A percentile compares a stretch with the other conserved stretches of the same genome.
Conservation (phyloP, 768 basidiomycete genomes). For the Mycena belliarum region DNA sequence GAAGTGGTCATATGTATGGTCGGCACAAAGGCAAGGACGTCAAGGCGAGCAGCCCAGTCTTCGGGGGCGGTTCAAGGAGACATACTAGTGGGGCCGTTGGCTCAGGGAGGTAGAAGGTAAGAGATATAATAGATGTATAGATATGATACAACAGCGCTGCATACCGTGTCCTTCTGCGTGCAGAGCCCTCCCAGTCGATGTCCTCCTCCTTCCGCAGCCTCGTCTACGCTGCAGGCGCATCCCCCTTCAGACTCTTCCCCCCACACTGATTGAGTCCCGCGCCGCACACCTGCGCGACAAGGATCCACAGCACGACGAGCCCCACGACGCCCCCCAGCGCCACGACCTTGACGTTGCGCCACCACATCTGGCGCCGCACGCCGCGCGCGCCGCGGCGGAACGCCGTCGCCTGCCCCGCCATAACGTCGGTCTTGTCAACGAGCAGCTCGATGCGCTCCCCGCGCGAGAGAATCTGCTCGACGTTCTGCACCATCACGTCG, state of each 20-base stretch:
- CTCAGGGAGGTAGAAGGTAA: too few relatives aligned
- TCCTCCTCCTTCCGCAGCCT: background rate
- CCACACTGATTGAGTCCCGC: slow-evolving; percentile 72
- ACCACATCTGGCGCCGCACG: slow-evolving; percentile 88
- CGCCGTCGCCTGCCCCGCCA: slow-evolving; percentile 92
- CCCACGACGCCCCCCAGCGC: slow-evolving; percentile 71
- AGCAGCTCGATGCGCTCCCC: slow-evolving; percentile 96
- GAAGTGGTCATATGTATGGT: too few relatives aligned
- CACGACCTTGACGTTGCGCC: slow-evolving; percentile 75
- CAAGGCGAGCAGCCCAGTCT: too few relatives aligned
- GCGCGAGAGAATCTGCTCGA: slow-evolving; percentile 91
- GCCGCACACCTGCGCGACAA: slow-evolving; percentile 90
- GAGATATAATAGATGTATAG: slow-evolving; percentile 10
- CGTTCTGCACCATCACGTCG: slow-evolving; percentile 98
- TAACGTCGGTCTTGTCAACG: slow-evolving; percentile 95
- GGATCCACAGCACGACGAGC: slow-evolving; percentile 70
- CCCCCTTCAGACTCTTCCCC: slow-evolving; percentile 17
- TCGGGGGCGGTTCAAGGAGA: too few relatives aligned
- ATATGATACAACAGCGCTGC: slow-evolving; percentile 9
- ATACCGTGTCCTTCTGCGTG: background rate
- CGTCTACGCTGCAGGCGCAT: background rate
- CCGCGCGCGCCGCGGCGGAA: slow-evolving; percentile 87
- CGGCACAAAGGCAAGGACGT: too few relatives aligned
- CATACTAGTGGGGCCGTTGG: too few relatives aligned
- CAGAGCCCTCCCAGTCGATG: too few relatives aligned